Base-by-base conservation (phyloP, 2,329 filamentous ascomycete genomes). In the Zasmidium citrigriseum region DNA sequence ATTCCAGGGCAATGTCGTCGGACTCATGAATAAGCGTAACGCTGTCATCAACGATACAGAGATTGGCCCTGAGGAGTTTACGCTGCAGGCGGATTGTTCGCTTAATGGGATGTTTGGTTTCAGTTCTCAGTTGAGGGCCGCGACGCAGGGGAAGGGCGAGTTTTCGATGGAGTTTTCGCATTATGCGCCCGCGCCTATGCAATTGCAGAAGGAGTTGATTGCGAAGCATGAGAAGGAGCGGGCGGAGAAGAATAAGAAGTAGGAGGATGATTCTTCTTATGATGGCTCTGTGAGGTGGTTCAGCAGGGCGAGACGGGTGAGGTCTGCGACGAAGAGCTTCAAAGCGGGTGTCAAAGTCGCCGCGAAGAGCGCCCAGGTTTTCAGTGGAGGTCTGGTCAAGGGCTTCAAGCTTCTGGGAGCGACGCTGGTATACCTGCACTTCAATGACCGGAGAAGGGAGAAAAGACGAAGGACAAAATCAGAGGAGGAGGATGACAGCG, bases 111-210 rank as follows among this genome's bases (percentile, higher is more conserved):
- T 99, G 95, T 99, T 99, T 75, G 95, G 95, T 63, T 98, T 99
- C 80, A 93, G 88, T 70, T 90, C 88, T 45, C 90, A 96, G 77
- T 78, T 99, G 66, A 86, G 95, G 68, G 95, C 95, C 14, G 90
- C 93, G 21, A 98, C 93, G 1, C 95, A 99, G 80, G 95, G 95
- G 62, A 99, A 99, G 83, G 95, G 95, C 70, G 95, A 99, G 80
- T 99, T 97, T 73, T 89, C 85, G 70, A 98, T 99, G 95, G 95
- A 99, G 78, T 99, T 99, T 72, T 95, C 90, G 76, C 95, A 98
- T 79, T 99, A 99, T 71, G 87, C 90, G 53, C 83, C 91, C 52
- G 91, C 95, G 59, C 89, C 93, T 50, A 86, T 86, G 69, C 93
- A 98, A 73, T 75, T 98, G 75, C 95, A 99, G 89, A 89, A 84